Evolutionary conservation across 352 stramenopile genomes (phyloP), one percentile per base, ranked within the genome.

Genomic region (Globisporangium lucens): DNA sequence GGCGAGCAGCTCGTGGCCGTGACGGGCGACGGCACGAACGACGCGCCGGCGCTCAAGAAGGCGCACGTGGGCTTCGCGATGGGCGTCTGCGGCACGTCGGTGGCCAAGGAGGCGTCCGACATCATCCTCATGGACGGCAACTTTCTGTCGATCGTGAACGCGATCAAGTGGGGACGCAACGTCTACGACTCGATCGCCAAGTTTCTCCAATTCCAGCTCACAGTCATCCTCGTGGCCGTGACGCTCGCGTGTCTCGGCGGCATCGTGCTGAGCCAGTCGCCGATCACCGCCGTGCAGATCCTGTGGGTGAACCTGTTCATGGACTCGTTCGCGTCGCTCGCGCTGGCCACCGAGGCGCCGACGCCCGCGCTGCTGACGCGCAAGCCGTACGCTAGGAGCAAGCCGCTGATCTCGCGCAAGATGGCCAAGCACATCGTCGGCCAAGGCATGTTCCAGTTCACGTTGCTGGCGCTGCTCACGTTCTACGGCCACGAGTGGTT

Each of bases 231-330:
- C 59, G 82, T 91, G 3, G 91, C 89, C 1, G 73, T 98, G 29
- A 84, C 78, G 43, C 76, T 97, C 41, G 88, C 87, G n/a, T 94
- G 95, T 61, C 38, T 97, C 22, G 80, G 78, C 5, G 80, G 87
- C 8, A 77, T 96, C 68, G 71, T 75, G 2, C 82, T 81, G 46
- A 76, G 87, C 67, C 80, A 80, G 56, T 75, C 74, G 24, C 89
- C 91, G 17, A 69, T 98, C 33, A 97, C 85, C 58, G 88, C 92
- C 29, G 85, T 98, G 4, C 93, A 97, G 85, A 94, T 98, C 86
- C 75, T 98, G 10, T 98, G 91, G 91, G 89, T 98, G 43, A 98
- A 98, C 71, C 78, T 98, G 22, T 97, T 98, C 72, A 98, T 98
- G 91, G 91, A 98, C 76, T 95, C 87, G 9, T 91, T 97, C 74